Evolutionary conservation across 2,329 filamentous ascomycete genomes (phyloP).

Genomic region (Huntiella savannae): DNA sequence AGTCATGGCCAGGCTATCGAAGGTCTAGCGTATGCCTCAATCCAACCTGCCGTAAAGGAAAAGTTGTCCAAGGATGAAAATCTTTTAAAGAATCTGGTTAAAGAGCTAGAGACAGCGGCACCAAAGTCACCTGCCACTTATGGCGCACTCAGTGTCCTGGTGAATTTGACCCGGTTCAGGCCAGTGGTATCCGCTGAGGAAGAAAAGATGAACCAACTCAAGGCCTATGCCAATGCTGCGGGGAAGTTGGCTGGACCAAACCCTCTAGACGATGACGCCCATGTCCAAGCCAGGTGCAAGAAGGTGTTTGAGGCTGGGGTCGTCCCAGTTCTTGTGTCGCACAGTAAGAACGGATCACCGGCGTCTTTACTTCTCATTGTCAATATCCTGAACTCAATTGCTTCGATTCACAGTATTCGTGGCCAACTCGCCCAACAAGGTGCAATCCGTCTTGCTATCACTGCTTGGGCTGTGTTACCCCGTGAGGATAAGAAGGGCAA

Average conservation of each 20-base stretch:
- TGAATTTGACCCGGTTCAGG: slow-evolving; percentile 66
- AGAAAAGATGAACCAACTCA: slow-evolving; percentile 77
- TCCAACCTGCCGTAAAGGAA: slow-evolving; percentile 74
- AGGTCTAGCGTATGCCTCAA: slow-evolving; percentile 76
- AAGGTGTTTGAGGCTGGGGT: slow-evolving; percentile 61
- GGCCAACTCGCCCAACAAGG: slow-evolving; percentile 80
- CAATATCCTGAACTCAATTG: slow-evolving; percentile 59
- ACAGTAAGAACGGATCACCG: slow-evolving; percentile 52
- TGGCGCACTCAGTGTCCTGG: slow-evolving; percentile 67
- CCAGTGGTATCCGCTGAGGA: slow-evolving; percentile 72
- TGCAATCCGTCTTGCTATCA: slow-evolving; percentile 68
- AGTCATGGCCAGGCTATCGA: slow-evolving; percentile 49
- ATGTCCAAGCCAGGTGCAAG: slow-evolving; percentile 58
- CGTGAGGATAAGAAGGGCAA: slow-evolving; percentile 28
- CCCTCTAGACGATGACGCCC: slow-evolving; percentile 54
- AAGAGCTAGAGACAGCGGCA: slow-evolving; percentile 36
- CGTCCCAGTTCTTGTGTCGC: slow-evolving; percentile 56
- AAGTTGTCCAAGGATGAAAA: slow-evolving; percentile 47
- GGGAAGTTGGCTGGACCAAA: slow-evolving; percentile 44
- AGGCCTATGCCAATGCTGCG: slow-evolving; percentile 78
- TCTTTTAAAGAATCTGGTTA: slow-evolving; percentile 53
- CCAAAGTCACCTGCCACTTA: slow-evolving; percentile 58
- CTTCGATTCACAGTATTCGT: slow-evolving; percentile 53
- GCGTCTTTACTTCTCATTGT: slow-evolving; percentile 54
- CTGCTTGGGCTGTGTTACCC: slow-evolving; percentile 44